Evolutionary conservation across 352 stramenopile species (phyloP).

Genomic region (Pythium graminicola): DNA sequence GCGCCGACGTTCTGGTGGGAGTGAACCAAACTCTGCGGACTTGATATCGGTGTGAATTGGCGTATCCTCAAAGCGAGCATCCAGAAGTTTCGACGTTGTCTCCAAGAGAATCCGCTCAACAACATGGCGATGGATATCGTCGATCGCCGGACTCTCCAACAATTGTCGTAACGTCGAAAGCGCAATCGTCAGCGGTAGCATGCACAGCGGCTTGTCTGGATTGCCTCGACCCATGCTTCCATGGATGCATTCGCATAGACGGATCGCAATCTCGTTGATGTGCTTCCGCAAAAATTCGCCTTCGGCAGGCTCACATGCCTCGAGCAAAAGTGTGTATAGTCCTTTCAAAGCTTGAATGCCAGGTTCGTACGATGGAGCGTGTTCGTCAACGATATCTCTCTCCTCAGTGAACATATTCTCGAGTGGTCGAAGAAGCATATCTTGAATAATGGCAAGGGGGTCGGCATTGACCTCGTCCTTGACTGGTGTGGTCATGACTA

Average conservation of each 20-base stretch:
- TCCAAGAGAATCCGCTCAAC: slow-evolving; percentile 76
- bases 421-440: slow-evolving; percentile 58
- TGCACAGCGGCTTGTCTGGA: slow-evolving; percentile 51
- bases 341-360: slow-evolving; percentile 74
- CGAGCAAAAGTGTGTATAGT: slow-evolving; percentile 69
- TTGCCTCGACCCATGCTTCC: slow-evolving; percentile 57
- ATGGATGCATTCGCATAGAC: slow-evolving; percentile 69
- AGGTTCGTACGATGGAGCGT: slow-evolving; percentile 45
- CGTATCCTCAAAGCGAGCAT: slow-evolving; percentile 60
- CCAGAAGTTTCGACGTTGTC: slow-evolving; percentile 64
- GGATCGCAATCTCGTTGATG: slow-evolving; percentile 72
- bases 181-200: slow-evolving; percentile 68
- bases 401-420: slow-evolving; percentile 53
- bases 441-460: slow-evolving; percentile 16
- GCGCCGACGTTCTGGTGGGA: slow-evolving; percentile 21
- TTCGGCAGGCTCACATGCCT: slow-evolving; percentile 48
- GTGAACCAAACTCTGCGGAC: slow-evolving; percentile 29
- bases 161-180: slow-evolving; percentile 64
- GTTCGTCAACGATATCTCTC: slow-evolving; percentile 53
- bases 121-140: slow-evolving; percentile 62
- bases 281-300: slow-evolving; percentile 62
- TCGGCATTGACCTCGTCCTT: slow-evolving; percentile 32
- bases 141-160: slow-evolving; percentile 45
- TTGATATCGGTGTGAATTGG: slow-evolving; percentile 34
- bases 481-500: slow-evolving; percentile 43